Evolutionary conservation across 148 eudicot genomes (phyloP).

Genomic region (Mesembryanthemum crystallinum): DNA sequence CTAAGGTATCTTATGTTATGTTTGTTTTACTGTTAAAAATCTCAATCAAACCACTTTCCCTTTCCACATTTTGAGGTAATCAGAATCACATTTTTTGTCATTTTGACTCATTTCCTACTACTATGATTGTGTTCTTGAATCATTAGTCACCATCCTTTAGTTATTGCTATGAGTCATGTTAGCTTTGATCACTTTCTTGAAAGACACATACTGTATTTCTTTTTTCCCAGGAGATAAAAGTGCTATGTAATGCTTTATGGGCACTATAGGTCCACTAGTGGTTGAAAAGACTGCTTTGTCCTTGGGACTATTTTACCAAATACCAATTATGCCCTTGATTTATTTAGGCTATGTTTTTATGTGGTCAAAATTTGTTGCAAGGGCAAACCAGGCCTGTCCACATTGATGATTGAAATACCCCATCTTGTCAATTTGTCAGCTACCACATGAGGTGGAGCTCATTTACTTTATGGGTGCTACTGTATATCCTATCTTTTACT

Average conservation of each 20-base stretch:
- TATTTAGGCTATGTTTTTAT: neutral
- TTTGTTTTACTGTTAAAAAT: neutral
- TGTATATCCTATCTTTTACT: neutral
- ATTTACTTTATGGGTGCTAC: neutral
- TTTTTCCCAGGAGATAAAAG: conserved; percentile 6
- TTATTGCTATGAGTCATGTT: conserved; percentile 10
- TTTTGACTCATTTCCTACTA: conserved; percentile 15
- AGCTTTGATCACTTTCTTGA: conserved; percentile 22
- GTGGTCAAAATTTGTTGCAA: neutral
- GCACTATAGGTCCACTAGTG: neutral
- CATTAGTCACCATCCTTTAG: conserved; percentile 14
- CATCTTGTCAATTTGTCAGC: neutral
- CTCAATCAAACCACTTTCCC: conserved; percentile 14
- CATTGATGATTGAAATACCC: conserved; percentile 5
- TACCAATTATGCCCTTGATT: conserved; percentile 5
- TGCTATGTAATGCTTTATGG: neutral
- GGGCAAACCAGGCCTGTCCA: neutral
- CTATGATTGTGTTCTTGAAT: conserved; percentile 19
- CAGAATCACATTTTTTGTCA: conserved; percentile 18
- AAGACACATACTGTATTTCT: conserved; percentile 4
- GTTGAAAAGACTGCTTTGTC: conserved; percentile 2
- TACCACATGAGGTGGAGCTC: neutral
- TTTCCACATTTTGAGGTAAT: conserved; percentile 17
- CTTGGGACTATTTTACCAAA: neutral
- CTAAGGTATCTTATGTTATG: neutral